Percentiles rank a stretch among this genome's conserved stretches.
These are phyloP conservation scores for Zopfia rhizophila DNA, from an alignment of 2,329 filamentous ascomycete genomes.

Conservation along the genomic window DNA sequence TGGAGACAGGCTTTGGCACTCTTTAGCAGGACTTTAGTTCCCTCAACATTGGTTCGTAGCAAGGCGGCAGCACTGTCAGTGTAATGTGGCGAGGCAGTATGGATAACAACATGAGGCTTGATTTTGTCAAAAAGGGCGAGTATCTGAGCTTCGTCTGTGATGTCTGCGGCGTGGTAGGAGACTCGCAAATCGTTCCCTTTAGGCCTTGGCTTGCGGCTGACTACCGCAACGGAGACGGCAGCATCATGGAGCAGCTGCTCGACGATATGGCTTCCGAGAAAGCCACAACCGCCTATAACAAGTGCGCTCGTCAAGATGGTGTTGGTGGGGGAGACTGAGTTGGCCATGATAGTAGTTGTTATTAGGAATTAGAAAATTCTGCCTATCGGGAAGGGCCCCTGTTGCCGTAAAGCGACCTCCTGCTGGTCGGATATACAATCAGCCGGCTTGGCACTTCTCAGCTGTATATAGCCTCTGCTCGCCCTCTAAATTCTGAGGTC, in stretches of 20 bases:
- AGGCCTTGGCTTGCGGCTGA: slow-evolving; percentile 51
- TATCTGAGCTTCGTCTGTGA: slow-evolving; percentile 52
- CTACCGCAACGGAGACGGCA: slow-evolving; percentile 51
- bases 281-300: slow-evolving; percentile 58
- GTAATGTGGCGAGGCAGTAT: slow-evolving; percentile 55
- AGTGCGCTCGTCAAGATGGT: too few species aligned
- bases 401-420: too few species aligned
- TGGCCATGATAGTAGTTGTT: too few species aligned
- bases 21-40: slow-evolving; percentile 56
- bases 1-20: slow-evolving; percentile 45
- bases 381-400: too few species aligned
- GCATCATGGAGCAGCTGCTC: slow-evolving; percentile 49
- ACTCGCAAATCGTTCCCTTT: slow-evolving; percentile 43
- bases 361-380: too few species aligned
- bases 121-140: slow-evolving; percentile 50
- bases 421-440: too few species aligned
- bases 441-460: too few species aligned
- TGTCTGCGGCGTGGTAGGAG: slow-evolving; percentile 55
- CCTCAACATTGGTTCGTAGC: slow-evolving; percentile 57
- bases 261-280: slow-evolving; percentile 60
- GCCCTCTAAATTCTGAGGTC: too few species aligned
- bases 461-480: too few species aligned
- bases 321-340: too few species aligned
- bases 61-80: slow-evolving; percentile 41
- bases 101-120: slow-evolving; percentile 56